Conservation (phyloP, 208 protist species). For the Trypanosoma cruzi region DNA sequence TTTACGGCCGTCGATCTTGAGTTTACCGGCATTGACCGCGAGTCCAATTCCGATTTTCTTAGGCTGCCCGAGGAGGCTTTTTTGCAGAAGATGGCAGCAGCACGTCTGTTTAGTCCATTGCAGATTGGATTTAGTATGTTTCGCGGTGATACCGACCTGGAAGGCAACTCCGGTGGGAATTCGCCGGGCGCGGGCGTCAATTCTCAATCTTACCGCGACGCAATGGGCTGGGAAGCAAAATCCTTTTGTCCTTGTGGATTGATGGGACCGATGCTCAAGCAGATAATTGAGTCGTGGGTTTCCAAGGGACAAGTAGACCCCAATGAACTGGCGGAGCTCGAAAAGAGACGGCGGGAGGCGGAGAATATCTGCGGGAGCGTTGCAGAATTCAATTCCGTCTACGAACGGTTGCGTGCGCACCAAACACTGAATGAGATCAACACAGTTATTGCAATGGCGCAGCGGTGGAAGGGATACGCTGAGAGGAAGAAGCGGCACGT, state of each 20-base stretch:
- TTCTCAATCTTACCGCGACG: constrained; percentile 5
- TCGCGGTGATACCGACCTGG: constrained; percentile 6
- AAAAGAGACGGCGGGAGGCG: constrained; percentile 5
- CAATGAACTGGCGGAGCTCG: not conserved
- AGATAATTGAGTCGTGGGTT: not conserved
- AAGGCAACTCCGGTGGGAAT: not conserved
- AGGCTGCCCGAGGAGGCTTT: constrained; percentile 37
- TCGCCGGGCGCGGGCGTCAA: not conserved
- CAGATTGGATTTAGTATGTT: constrained; percentile 76
- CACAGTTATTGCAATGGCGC: constrained; percentile 7
- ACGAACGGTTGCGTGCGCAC: not conserved
- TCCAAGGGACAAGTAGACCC: not conserved
- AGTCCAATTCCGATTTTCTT: constrained; percentile 25
- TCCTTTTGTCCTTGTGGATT: not conserved
- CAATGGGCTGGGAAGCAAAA: constrained; percentile 1
- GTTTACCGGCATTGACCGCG: constrained; percentile 61
- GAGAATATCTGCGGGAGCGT: not conserved
- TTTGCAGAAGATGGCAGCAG: constrained; percentile 32
- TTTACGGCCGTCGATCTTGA: constrained; percentile 67
- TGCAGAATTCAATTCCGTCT: not conserved
- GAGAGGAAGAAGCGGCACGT: constrained; percentile 12
- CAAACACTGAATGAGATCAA: constrained; percentile 10
- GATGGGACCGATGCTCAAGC: not conserved
- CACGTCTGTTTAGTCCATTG: constrained; percentile 41
- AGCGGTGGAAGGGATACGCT: constrained; percentile 3